Conservation (phyloP, 2,329 filamentous ascomycete species). For the Gremmenia infestans region DNA sequence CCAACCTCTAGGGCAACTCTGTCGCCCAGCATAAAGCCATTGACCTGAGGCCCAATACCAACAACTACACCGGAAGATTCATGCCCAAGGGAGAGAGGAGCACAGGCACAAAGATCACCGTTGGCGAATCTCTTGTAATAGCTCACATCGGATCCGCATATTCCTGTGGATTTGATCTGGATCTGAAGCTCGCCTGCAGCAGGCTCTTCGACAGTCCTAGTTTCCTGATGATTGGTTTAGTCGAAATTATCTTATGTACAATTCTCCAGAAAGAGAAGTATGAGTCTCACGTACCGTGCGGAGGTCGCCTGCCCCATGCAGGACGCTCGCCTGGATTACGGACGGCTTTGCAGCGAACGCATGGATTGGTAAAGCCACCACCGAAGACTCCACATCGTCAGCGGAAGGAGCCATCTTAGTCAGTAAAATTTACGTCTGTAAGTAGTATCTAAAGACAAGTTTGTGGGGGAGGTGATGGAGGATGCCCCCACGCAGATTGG, state of each 20-base stretch:
- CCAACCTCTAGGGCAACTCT: constrained; percentile 78
- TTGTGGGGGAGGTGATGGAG: constrained; percentile 12
- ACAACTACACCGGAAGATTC: constrained; percentile 57
- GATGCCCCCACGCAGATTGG: constrained; percentile 1
- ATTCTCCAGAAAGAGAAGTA: constrained; percentile 3
- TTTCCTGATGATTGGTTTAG: constrained; percentile 39
- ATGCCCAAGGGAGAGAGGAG: constrained; percentile 60
- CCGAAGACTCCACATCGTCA: constrained; percentile 5
- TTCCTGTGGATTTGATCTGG: constrained; percentile 59
- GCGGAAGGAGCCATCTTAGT: constrained; percentile 22
- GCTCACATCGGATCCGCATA: constrained; percentile 65
- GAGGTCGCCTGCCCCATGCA: constrained; percentile 53
- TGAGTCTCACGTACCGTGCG: constrained; percentile 44
- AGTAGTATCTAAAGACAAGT: constrained; percentile 7
- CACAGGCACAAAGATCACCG: constrained; percentile 61
- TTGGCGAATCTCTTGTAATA: constrained; percentile 72
- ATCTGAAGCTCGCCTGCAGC: constrained; percentile 55
- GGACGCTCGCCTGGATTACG: constrained; percentile 47
- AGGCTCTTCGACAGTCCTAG: constrained; percentile 39
- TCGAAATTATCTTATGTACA: background rate
- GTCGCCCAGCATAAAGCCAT: constrained; percentile 50
- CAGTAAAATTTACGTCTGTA: background rate
- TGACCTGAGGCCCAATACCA: constrained; percentile 48
- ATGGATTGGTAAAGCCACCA: constrained; percentile 4
- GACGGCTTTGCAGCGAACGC: background rate